Percentiles rank a stretch among this genome's conserved stretches.
Evolutionary conservation across 1,139 yeast species (phyloP).

Genomic region (Pichia sp.): DNA sequence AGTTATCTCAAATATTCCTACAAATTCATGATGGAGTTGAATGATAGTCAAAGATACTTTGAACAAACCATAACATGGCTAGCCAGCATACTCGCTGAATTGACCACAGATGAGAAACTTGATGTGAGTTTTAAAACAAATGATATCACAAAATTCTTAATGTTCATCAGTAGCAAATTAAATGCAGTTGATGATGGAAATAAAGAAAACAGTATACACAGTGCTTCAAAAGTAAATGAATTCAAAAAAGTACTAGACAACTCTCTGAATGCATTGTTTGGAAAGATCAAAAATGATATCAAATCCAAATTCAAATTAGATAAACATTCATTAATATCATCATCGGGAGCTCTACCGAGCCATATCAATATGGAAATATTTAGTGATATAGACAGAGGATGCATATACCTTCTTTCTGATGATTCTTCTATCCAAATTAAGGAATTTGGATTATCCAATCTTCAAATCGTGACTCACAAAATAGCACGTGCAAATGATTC

Average conservation of each 20-base stretch:
- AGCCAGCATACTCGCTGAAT: conserved; percentile 31
- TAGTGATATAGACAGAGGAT: conserved; percentile 11
- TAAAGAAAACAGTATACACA: neutral
- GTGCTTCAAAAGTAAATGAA: conserved; percentile 13
- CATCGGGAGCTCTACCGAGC: too few relatives aligned
- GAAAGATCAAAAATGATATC: conserved; percentile 24
- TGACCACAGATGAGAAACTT: conserved; percentile 30
- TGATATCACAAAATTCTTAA: conserved; percentile 28
- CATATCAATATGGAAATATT: conserved; percentile 2
- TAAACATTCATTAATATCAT: conserved; percentile 6
- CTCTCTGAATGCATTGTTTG: conserved; percentile 20
- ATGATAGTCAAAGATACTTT: conserved; percentile 52
- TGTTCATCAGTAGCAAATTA: conserved; percentile 20
- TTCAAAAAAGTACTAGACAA: conserved; percentile 17
- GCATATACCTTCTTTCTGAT: too few relatives aligned
- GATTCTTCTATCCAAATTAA: too few relatives aligned
- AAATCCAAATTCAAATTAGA: conserved; percentile 21
- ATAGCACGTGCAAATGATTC: too few relatives aligned
- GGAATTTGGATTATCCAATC: too few relatives aligned
- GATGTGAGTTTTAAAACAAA: conserved; percentile 22
- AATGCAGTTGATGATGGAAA: conserved; percentile 1
- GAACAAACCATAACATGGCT: conserved; percentile 53
- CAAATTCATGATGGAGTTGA: conserved; percentile 45
- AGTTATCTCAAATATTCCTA: conserved; percentile 39
- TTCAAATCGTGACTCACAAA: too few relatives aligned